Evolutionary conservation across 306 rosid genomes (phyloP).

Genomic region (Vigna mungo): DNA sequence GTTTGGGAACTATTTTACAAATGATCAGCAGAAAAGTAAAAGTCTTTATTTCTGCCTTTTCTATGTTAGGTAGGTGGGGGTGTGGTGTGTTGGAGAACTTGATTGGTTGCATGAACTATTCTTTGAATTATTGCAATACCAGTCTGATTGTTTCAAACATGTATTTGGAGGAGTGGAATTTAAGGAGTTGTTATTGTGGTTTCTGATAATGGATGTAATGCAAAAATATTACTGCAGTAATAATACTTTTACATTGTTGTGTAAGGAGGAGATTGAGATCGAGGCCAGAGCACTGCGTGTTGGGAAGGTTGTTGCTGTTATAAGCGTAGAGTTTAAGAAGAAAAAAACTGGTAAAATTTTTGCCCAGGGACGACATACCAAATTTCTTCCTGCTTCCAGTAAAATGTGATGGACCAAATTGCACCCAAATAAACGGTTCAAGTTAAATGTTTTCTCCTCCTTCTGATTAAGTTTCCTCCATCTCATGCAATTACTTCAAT

Average conservation of each 20-base stretch:
- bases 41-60: not conserved
- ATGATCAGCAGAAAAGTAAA: not conserved
- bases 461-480: conserved; percentile 24
- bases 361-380: conserved; percentile 88
- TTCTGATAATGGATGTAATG: not conserved
- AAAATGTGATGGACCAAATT: conserved; percentile 55
- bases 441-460: not conserved
- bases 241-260: conserved; percentile 1
- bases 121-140: conserved; percentile 1
- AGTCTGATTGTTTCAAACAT: not conserved
- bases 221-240: not conserved
- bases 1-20: not conserved
- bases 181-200: conserved; percentile 6
- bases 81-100: not conserved
- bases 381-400: conserved; percentile 63
- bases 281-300: conserved; percentile 68
- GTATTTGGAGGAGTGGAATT: conserved; percentile 21
- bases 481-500: not conserved
- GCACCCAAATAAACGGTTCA: not conserved
- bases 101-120: not conserved
- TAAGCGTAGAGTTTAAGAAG: conserved; percentile 75
- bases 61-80: no score
- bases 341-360: conserved; percentile 72
- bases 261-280: conserved; percentile 79
- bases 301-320: conserved; percentile 69